phyloP scores from a whole-genome alignment of 2,329 filamentous ascomycete genomes.

The Colletotrichum melonis region DNA sequence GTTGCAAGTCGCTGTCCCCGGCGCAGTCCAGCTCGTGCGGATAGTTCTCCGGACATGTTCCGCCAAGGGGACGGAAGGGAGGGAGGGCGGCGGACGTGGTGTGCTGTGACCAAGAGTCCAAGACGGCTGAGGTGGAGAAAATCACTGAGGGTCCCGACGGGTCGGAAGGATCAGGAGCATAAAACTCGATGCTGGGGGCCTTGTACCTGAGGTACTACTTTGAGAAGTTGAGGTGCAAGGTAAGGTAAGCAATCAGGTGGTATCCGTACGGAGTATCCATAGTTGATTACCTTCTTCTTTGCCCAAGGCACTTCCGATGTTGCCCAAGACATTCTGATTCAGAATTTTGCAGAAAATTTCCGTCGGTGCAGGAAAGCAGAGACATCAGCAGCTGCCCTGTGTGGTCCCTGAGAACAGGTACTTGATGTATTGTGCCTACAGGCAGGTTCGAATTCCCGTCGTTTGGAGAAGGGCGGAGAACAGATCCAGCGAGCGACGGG shows the following conservation, averaged over 20 bases:
- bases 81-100: background rate
- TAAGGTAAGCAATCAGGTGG: background rate
- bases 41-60: slow-evolving; percentile 8
- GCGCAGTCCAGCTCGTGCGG: background rate
- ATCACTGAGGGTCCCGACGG: background rate
- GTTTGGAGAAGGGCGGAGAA: too few relatives aligned
- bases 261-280: background rate
- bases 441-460: too few relatives aligned
- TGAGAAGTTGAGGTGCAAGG: too few relatives aligned
- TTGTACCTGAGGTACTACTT: too few relatives aligned
- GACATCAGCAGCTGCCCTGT: background rate
- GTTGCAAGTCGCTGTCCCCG: background rate
- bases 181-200: background rate
- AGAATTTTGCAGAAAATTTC: background rate
- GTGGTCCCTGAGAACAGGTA: too few relatives aligned
- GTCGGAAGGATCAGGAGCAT: background rate
- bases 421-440: too few relatives aligned
- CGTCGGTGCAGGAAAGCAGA: background rate
- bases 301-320: too few relatives aligned
- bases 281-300: background rate
- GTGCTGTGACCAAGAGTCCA: slow-evolving; percentile 1
- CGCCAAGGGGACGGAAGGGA: background rate
- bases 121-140: slow-evolving; percentile 16
- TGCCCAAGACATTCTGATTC: background rate
- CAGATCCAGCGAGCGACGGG: too few relatives aligned